Evolutionary conservation across 495 filamentous ascomycete species (phyloP), one percentile per base, ranked within the genome.

Genomic region (Lentithecium fluviatile): DNA sequence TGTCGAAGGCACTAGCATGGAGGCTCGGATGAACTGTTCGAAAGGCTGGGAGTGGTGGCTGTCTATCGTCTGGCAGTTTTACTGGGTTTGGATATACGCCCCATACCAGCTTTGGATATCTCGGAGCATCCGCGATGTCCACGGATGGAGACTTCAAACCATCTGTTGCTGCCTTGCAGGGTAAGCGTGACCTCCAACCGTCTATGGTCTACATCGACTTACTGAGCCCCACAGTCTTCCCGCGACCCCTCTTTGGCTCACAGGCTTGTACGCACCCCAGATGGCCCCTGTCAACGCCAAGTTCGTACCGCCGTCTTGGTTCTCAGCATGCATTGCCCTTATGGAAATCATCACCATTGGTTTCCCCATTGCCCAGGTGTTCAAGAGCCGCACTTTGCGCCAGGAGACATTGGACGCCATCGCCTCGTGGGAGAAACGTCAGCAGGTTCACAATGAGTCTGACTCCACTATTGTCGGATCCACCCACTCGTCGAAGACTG

Each of bases 11-110:
- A 70, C 73, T 57, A 61, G 71, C 55, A 20, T n/a, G 19, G 48
- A 60, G 38, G 10, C 24, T 3, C 24, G 49, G 13, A 15, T 20
- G 2, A 58, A 65, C 60, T 74, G 80, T 60, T 70, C 78, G 21
- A 65, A 74, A 43, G 85, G 83, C 12, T 87, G 82, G 84, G 86
- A 87, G 60, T 87, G 85, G 85, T 84, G 71, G 67, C 83, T 85
- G 7, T 81, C 83, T 3, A 78, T 86, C 5, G 59, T 83, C n/a
- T 84, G 81, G 80, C 83, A 86, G 67, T 77, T 83, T 26, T 65
- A 84, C 49, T 88, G 85, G 85, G 76, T 83, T 21, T 87, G 80
- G 74, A 69, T 86, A 40, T 75, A 83, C 52, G 80, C 82, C 40
- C 77, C 76, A 0, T 68, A 75, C 47, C 58, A 78, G 38, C 67